Evolutionary conservation across 352 stramenopile species (phyloP).

Genomic region (Pythium guiyangense): DNA sequence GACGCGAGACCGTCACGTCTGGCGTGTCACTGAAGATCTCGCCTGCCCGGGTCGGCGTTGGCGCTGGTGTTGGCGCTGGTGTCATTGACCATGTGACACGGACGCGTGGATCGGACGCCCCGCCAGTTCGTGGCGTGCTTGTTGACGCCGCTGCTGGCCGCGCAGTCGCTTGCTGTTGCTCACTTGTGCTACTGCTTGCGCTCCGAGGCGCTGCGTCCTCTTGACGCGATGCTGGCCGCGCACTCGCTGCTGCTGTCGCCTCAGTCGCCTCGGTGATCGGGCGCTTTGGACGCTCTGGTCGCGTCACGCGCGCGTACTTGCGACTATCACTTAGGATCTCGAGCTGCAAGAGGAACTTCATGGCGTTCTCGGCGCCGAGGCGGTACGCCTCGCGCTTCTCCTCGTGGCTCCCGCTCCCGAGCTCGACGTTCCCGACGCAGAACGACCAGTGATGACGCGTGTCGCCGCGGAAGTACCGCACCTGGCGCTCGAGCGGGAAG

Average conservation of each 20-base stretch:
- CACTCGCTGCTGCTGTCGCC: constrained; percentile 4
- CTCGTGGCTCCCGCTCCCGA: constrained; percentile 60
- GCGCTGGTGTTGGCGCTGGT: too few relatives aligned
- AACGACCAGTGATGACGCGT: constrained; percentile 63
- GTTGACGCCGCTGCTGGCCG: not conserved
- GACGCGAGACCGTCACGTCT: constrained; percentile 5
- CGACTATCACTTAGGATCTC: constrained; percentile 12
- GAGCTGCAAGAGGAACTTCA: constrained; percentile 33
- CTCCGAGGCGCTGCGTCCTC: not conserved
- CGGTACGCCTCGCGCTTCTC: constrained; percentile 48
- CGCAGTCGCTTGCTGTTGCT: not conserved
- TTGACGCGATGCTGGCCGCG: not conserved
- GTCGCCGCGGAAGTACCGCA: constrained; percentile 42
- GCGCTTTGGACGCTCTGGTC: too few relatives aligned
- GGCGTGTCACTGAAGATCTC: constrained; percentile 5
- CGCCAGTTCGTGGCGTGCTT: too few relatives aligned
- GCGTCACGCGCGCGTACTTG: constrained; percentile 1
- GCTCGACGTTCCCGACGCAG: constrained; percentile 53
- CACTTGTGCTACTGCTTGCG: not conserved
- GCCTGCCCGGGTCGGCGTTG: not conserved
- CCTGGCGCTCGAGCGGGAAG: constrained; percentile 34
- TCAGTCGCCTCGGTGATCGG: not conserved
- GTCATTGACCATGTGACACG: not conserved
- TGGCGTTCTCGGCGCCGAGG: constrained; percentile 31
- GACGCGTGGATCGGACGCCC: not conserved